Evolutionary conservation across 202 grass and related monocot genomes (phyloP).

Genomic region (Miscanthus sacchariflorus): DNA sequence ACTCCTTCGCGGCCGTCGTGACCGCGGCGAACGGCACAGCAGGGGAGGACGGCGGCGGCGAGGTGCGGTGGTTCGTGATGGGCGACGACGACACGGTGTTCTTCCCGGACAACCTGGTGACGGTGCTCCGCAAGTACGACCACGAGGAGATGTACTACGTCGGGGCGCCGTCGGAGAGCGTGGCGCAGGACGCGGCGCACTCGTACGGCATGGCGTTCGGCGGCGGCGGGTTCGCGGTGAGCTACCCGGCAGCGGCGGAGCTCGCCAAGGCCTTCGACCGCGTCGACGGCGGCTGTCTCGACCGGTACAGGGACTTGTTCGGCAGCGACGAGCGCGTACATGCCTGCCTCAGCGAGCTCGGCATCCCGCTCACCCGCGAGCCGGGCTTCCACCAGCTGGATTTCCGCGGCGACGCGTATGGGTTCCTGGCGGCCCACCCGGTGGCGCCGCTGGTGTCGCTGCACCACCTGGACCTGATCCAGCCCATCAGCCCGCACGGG

Average conservation of each 20-base stretch:
- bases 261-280: slow-evolving; percentile 66
- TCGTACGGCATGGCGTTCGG: slow-evolving; percentile 87
- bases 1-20: slow-evolving; percentile 51
- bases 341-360: slow-evolving; percentile 81
- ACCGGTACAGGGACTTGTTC: slow-evolving; percentile 64
- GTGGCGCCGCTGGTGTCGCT: slow-evolving; percentile 82
- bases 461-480: slow-evolving; percentile 87
- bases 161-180: slow-evolving; percentile 90
- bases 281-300: slow-evolving; percentile 44
- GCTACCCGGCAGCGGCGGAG: slow-evolving; percentile 71
- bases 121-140: slow-evolving; percentile 87
- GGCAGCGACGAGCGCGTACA: slow-evolving; percentile 77
- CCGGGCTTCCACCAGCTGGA: slow-evolving; percentile 95
- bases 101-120: slow-evolving; percentile 86
- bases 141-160: slow-evolving; percentile 90
- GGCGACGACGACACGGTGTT: slow-evolving; percentile 95
- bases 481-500: slow-evolving; percentile 51
- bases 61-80: slow-evolving; percentile 89
- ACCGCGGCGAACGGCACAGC: background rate
- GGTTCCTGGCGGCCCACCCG: slow-evolving; percentile 90
- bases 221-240: slow-evolving; percentile 76
- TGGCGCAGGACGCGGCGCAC: slow-evolving; percentile 88
- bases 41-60: slow-evolving; percentile 29
- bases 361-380: slow-evolving; percentile 77
- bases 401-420: slow-evolving; percentile 77